Percentiles rank a stretch among this genome's conserved stretches.
Evolutionary conservation across 2,329 filamentous ascomycete genomes (phyloP).

Genomic region (Colletotrichum australisinense): DNA sequence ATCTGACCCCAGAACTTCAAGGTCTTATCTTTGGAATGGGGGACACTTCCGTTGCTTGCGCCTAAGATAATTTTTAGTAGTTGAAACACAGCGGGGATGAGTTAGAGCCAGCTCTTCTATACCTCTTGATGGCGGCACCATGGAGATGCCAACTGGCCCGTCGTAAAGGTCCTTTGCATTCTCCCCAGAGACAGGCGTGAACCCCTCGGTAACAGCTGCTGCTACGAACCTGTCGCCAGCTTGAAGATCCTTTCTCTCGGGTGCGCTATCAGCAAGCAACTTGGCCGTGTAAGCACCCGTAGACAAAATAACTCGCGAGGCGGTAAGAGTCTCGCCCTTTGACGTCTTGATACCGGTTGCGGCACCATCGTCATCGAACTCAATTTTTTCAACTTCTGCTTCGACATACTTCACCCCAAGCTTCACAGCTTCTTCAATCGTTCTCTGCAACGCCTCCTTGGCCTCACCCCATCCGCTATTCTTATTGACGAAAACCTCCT

Average conservation of each 20-base stretch:
- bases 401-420: conserved; percentile 63
- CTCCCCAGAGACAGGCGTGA: conserved; percentile 54
- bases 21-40: conserved; percentile 49
- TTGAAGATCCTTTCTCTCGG: conserved; percentile 56
- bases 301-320: conserved; percentile 60
- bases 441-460: conserved; percentile 60
- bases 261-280: conserved; percentile 55
- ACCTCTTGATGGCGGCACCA: conserved; percentile 26
- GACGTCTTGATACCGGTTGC: conserved; percentile 61
- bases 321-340: conserved; percentile 56
- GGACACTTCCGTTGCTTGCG: conserved; percentile 58
- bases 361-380: conserved; percentile 50
- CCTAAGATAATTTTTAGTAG: not conserved
- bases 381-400: conserved; percentile 54
- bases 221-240: conserved; percentile 61
- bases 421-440: conserved; percentile 57
- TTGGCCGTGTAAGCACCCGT: conserved; percentile 63
- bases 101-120: not conserved
- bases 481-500: conserved; percentile 64
- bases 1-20: conserved; percentile 64
- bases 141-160: conserved; percentile 53
- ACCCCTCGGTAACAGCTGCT: conserved; percentile 62
- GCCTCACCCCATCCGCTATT: conserved; percentile 69
- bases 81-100: too few relatives aligned
- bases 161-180: conserved; percentile 51